Evolutionary conservation across 1,139 yeast species (phyloP).

Genomic region (Saccharomyces pastorianus): DNA sequence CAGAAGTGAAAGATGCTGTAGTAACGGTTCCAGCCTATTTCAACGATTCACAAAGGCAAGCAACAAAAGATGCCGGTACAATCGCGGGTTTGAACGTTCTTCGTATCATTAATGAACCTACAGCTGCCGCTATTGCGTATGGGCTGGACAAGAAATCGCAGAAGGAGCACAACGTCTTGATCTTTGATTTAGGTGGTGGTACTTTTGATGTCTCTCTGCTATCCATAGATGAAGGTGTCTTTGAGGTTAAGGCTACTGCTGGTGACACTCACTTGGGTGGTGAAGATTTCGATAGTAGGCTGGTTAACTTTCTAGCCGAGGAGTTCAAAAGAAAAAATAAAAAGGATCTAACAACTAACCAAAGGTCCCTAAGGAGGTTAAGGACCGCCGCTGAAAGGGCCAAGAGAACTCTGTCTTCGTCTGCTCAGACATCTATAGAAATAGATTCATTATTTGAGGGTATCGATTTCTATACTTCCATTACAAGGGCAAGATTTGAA

Average conservation of each 20-base stretch:
- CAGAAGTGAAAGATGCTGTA: conserved; percentile 60
- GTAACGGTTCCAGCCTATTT: conserved; percentile 92
- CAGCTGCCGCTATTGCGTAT: conserved; percentile 97
- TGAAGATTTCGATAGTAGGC: conserved; percentile 80
- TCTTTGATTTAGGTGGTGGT: conserved; percentile 97
- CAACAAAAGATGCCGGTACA: conserved; percentile 95
- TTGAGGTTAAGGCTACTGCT: conserved; percentile 94
- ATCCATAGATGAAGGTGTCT: conserved; percentile 91
- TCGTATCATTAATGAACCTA: conserved; percentile 95
- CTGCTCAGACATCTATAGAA: conserved; percentile 76
- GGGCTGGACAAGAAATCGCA: conserved; percentile 84
- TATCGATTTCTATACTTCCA: conserved; percentile 68
- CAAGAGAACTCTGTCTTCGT: conserved; percentile 77
- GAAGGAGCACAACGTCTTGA: conserved; percentile 77
- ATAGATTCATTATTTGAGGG: conserved; percentile 77
- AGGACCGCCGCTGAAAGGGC: conserved; percentile 90
- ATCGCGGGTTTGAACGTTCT: conserved; percentile 92
- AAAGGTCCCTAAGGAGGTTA: conserved; percentile 76
- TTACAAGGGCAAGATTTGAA: conserved; percentile 87
- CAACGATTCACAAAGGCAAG: conserved; percentile 98
- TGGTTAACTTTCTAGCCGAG: conserved; percentile 63
- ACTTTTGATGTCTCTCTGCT: conserved; percentile 93
- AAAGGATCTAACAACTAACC: conserved; percentile 61
- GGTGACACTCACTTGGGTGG: conserved; percentile 99
- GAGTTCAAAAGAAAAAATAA: conserved; percentile 80